phyloP scores from a whole-genome alignment of 2,329 filamentous ascomycete genomes.

The Fusarium brevicatenulatum region DNA sequence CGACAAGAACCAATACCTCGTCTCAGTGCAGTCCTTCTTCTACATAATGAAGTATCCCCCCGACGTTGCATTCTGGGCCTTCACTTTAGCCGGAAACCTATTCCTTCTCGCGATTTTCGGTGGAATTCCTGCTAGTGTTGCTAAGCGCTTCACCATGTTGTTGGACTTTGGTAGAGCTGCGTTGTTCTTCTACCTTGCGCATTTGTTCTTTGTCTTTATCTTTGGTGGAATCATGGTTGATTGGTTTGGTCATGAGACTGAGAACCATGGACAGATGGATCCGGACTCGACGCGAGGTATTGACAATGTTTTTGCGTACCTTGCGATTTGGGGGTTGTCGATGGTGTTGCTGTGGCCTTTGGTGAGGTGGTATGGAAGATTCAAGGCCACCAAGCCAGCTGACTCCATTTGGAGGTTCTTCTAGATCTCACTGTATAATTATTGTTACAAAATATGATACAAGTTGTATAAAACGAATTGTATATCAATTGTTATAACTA shows the following conservation, averaged over 20 bases:
- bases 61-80: conserved; percentile 58
- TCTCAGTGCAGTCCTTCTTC: conserved; percentile 55
- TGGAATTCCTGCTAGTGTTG: conserved; percentile 46
- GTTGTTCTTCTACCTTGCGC: conserved; percentile 57
- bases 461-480: background rate
- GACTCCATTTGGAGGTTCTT: conserved; percentile 61
- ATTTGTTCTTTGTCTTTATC: conserved; percentile 50
- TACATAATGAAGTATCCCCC: conserved; percentile 60
- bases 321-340: conserved; percentile 49
- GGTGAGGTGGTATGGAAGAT: conserved; percentile 54
- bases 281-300: conserved; percentile 47
- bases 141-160: conserved; percentile 48
- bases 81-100: conserved; percentile 53
- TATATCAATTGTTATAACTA: background rate
- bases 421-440: conserved; percentile 30
- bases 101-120: conserved; percentile 53
- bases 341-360: conserved; percentile 55
- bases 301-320: conserved; percentile 52
- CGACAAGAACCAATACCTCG: conserved; percentile 54
- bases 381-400: conserved; percentile 54
- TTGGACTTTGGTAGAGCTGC: conserved; percentile 58
- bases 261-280: conserved; percentile 38
- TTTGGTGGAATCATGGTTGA: conserved; percentile 40
- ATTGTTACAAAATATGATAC: background rate
- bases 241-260: conserved; percentile 51